phyloP scores from a whole-genome alignment of 2,329 filamentous ascomycete genomes.

The Aspergillus terreus region DNA sequence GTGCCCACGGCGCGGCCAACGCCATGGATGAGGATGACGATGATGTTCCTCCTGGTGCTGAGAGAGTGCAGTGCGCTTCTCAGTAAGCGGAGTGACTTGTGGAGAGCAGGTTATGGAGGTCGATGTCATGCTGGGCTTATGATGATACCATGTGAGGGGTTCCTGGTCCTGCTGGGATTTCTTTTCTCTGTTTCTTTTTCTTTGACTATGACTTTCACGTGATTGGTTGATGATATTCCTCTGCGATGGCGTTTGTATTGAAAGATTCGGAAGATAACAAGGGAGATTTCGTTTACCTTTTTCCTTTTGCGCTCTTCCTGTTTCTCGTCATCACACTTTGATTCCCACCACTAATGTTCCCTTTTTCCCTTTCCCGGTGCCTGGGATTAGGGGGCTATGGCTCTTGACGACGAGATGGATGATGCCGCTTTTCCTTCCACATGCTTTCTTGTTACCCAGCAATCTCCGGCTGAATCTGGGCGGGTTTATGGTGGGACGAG shows the following conservation, averaged over 20 bases:
- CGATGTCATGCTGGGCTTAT: constrained; percentile 28
- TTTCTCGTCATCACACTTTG: constrained; percentile 13
- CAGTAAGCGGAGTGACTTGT: constrained; percentile 37
- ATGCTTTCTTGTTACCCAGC: constrained; percentile 1
- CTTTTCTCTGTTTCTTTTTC: constrained; percentile 18
- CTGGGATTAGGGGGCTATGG: constrained; percentile 12
- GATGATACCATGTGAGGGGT: constrained; percentile 32
- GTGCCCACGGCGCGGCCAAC: constrained; percentile 63
- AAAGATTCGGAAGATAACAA: constrained; percentile 28
- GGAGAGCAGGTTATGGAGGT: constrained; percentile 6
- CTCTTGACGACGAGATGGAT: constrained; percentile 14
- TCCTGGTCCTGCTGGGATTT: constrained; percentile 4
- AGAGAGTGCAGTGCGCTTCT: constrained; percentile 51
- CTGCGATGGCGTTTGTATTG: constrained; percentile 34
- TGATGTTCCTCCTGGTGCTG: constrained; percentile 46
- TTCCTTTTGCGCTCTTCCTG: constrained; percentile 11
- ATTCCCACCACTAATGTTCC: constrained; percentile 19
- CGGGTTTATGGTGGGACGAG: constrained; percentile 8
- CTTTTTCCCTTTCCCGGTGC: constrained; percentile 12
- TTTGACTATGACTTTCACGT: constrained; percentile 13
- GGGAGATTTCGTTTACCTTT: constrained; percentile 19
- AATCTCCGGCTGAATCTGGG: constrained; percentile 10
- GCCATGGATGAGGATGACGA: constrained; percentile 70
- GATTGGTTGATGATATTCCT: constrained; percentile 19
- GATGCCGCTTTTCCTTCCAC: constrained; percentile 9